Evolutionary conservation across 2,329 filamentous ascomycete species (phyloP), one percentile per base, ranked within the genome.

Genomic region (Colletotrichum tropicale): DNA sequence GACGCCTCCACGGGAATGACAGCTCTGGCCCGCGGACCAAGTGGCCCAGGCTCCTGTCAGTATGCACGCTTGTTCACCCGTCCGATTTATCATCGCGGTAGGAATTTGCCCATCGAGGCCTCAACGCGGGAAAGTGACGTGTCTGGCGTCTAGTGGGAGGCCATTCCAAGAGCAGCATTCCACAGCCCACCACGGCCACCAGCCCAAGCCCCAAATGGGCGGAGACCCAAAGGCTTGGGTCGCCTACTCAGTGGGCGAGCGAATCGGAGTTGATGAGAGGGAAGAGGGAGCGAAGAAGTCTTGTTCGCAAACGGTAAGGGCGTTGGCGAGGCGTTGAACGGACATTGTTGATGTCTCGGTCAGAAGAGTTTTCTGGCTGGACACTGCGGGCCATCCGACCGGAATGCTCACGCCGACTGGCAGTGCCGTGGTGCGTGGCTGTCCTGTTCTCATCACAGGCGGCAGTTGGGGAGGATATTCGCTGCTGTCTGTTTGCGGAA

Each of bases 311-410:
- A 69, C 74, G 65, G 70, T 26, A 69, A 69, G 36, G 70, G 64
- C 65, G 74, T 61, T 38, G 58, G 30, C 43, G 65, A 28, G 74
- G 74, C 74, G 65, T 68, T 69, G 28, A 34, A 18, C 55, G 21
- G 58, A 66, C 74, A 52, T 64, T 74, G 70, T 69, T 69, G 58
- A 76, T 76, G 74, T 76, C 70, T 76, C 58, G 62, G 70, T 68
- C 43, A 48, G n/a, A 48, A 66, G 34, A 69, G 36, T 60, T 66
- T 65, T 66, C n/a, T n/a, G n/a, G 18, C 67, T 8, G 26, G 70
- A 69, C 43, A 65, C 68, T 76, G 43, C 56, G n/a, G 28, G 26
- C 65, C 60, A 34, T 3, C 43, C n/a, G 64, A 18, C 43, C 38
- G 64, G 65, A 76, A 76, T 76, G 30, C 60, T 64, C 36, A 18